These are phyloP conservation scores for Mycosarcoma mackinlayi DNA, from an alignment of 1,284 basidiomycete species.

Conservation along the genomic window DNA sequence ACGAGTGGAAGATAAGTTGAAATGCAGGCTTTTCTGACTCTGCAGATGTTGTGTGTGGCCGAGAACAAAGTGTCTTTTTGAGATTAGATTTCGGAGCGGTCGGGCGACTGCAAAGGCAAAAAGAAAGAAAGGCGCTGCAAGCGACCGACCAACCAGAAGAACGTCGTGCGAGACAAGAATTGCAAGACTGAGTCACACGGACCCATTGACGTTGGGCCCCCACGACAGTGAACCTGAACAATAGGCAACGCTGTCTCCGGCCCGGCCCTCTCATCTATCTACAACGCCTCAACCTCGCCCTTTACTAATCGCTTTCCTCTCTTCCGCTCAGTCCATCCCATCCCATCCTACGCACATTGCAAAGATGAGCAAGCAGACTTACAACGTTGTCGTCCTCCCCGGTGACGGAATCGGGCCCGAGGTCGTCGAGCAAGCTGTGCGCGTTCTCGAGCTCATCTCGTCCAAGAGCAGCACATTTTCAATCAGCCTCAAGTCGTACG, in stretches of 20 bases:
- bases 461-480: constrained; percentile 74
- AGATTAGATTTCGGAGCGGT: constrained; percentile 18
- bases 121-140: neutral
- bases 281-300: neutral
- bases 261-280: neutral
- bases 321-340: neutral
- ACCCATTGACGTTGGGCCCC: no score
- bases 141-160: constrained; percentile 31
- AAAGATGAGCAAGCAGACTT: constrained; percentile 37
- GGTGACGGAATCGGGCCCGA: constrained; percentile 99
- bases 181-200: constrained; percentile 22
- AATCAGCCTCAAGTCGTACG: constrained; percentile 76
- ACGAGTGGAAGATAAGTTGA: constrained; percentile 31
- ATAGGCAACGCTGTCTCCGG: no score
- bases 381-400: constrained; percentile 75
- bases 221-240: no score
- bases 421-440: constrained; percentile 87
- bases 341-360: no score
- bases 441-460: constrained; percentile 83
- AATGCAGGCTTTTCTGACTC: no score
- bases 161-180: neutral
- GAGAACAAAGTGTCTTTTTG: no score
- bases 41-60: no score
- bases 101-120: neutral
- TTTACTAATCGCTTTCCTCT: no score